phyloP scores from a whole-genome alignment of 129 eudicot species.

The Flaveria brownii region DNA sequence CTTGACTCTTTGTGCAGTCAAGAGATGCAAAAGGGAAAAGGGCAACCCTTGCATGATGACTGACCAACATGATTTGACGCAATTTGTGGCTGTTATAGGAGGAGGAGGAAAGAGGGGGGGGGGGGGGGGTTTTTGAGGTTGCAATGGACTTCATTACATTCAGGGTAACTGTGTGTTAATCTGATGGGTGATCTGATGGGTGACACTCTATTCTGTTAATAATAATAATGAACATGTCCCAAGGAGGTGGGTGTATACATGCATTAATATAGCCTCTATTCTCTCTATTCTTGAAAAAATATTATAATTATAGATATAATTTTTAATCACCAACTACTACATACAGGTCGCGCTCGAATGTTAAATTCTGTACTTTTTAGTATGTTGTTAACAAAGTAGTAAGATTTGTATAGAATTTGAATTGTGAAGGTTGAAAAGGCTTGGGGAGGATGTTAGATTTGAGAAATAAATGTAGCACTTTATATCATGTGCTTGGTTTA shows the following conservation, averaged over 20 bases:
- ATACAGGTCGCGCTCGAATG: no score
- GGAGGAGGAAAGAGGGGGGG: no score
- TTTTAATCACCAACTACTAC: neutral
- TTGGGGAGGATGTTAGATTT: no score
- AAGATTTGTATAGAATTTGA: no score
- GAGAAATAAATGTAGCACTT: no score
- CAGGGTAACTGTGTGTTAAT: constrained; percentile 1
- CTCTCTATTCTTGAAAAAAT: neutral
- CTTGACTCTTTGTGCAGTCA: constrained; percentile 47
- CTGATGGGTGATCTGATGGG: neutral
- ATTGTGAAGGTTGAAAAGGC: no score
- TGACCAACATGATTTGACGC: neutral
- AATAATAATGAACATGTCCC: constrained; percentile 3
- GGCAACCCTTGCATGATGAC: constrained; percentile 68
- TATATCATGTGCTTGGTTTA: no score
- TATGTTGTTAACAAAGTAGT: no score
- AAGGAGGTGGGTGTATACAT: neutral
- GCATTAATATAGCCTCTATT: neutral
- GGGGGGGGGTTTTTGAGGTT: neutral
- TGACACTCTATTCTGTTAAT: neutral
- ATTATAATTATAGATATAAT: neutral
- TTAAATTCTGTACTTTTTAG: no score
- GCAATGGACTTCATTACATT: constrained; percentile 12
- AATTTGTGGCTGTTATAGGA: neutral
- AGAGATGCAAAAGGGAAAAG: constrained; percentile 81